These are phyloP conservation scores for Pseudozyma sp. DNA, from an alignment of 1,284 basidiomycete species.

Conservation along the genomic window DNA sequence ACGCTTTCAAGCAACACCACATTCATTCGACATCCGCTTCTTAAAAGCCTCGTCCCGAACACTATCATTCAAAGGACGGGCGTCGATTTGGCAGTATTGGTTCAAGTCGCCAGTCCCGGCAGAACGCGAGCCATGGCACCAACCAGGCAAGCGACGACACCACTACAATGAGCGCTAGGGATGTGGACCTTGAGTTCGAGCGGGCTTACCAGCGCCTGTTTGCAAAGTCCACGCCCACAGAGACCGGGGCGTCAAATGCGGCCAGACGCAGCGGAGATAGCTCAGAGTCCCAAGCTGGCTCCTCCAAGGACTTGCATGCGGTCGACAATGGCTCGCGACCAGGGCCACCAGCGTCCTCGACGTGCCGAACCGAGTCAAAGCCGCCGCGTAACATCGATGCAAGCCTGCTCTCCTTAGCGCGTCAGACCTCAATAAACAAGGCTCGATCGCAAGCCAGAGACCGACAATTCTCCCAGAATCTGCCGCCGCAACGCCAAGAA, in stretches of 20 bases:
- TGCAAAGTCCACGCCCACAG: conserved; percentile 2
- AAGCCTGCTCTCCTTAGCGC: background rate
- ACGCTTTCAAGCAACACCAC: background rate
- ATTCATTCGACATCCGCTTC: too few species aligned
- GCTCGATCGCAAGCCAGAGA: background rate
- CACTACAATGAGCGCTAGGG: conserved; percentile 30
- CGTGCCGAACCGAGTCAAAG: background rate
- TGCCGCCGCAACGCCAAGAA: conserved; percentile 1
- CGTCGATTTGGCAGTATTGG: too few species aligned
- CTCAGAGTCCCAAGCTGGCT: conserved; percentile 1
- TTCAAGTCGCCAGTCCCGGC: background rate
- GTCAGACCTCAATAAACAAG: conserved; percentile 2
- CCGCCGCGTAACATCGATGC: conserved; percentile 8
- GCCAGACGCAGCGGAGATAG: background rate
- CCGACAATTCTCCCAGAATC: background rate
- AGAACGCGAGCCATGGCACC: conserved; percentile 2
- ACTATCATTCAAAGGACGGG: too few species aligned
- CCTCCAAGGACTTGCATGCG: conserved; percentile 4
- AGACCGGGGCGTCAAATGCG: background rate
- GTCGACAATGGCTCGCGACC: background rate
- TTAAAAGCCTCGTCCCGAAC: too few species aligned
- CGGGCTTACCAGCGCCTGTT: conserved; percentile 40
- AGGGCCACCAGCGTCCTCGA: conserved; percentile 1
- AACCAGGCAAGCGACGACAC: background rate
- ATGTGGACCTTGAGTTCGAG: conserved; percentile 46